A percentile compares a stretch with the other conserved stretches of the same genome.
phyloP scores from a whole-genome alignment of 1,139 yeast species.

The Suhomyces taliae region DNA sequence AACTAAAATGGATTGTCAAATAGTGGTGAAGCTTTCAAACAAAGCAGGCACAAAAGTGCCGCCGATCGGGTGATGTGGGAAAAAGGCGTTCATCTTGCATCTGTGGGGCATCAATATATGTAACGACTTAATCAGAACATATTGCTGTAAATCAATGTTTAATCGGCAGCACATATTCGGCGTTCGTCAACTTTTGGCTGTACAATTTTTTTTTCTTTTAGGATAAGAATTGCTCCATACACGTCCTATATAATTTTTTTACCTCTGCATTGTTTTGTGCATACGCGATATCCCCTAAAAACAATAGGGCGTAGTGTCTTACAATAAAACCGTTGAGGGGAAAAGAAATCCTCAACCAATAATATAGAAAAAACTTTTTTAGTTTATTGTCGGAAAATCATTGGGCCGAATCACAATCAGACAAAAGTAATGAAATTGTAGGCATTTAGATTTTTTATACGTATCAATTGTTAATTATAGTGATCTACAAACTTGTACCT shows the following conservation, averaged over 20 bases:
- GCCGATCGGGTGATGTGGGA: neutral
- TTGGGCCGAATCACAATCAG: neutral
- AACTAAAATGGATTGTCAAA: neutral
- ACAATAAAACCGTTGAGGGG: conserved; percentile 1
- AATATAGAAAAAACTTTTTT: neutral
- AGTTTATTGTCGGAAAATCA: neutral
- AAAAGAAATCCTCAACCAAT: neutral
- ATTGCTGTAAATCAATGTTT: neutral
- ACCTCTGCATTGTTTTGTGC: neutral
- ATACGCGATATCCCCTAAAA: neutral
- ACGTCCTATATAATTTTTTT: neutral
- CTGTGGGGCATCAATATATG: neutral
- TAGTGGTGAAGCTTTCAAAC: neutral
- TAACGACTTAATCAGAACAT: neutral
- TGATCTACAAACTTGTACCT: no score
- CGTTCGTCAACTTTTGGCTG: conserved; percentile 1
- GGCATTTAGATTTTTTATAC: no score
- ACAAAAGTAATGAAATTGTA: neutral
- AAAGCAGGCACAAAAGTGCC: neutral
- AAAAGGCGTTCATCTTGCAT: neutral
- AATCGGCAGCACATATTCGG: neutral
- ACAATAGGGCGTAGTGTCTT: neutral
- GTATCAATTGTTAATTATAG: no score
- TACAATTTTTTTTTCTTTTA: neutral
- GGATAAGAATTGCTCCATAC: neutral